Conservation (phyloP, 495 filamentous ascomycete genomes). For the Aspergillus diversus region DNA sequence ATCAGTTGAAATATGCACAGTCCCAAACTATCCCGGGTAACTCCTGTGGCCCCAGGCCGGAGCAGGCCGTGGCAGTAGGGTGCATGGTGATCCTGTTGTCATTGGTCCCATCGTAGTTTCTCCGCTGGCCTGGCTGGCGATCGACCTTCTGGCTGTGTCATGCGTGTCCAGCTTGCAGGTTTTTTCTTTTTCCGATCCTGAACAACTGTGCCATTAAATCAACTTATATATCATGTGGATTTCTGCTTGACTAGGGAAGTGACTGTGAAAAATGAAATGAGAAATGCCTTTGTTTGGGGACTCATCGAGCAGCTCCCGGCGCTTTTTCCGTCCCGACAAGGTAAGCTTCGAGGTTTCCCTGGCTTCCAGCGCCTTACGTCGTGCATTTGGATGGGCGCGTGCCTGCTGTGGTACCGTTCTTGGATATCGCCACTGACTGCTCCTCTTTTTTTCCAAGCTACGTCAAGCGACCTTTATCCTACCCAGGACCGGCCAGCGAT, state of each 20-base stretch:
- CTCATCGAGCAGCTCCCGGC: slow-evolving; percentile 43
- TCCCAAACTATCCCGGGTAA: not conserved
- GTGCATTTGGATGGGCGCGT: not conserved
- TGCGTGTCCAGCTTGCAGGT: slow-evolving; percentile 2
- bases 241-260: slow-evolving; percentile 1
- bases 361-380: slow-evolving; percentile 10
- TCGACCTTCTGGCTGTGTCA: slow-evolving; percentile 14
- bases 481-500: slow-evolving; percentile 54
- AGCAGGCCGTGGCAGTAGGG: slow-evolving; percentile 11
- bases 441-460: slow-evolving; percentile 35
- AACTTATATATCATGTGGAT: not conserved
- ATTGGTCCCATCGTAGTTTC: not conserved
- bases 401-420: not conserved
- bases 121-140: not conserved
- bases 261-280: slow-evolving; percentile 25
- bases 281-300: slow-evolving; percentile 37
- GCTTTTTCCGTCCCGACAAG: slow-evolving; percentile 44
- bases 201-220: not conserved
- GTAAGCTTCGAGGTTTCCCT: slow-evolving; percentile 7
- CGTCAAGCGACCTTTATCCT: slow-evolving; percentile 59
- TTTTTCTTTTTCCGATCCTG: not conserved
- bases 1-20: too few species aligned
- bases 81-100: not conserved
- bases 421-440: slow-evolving; percentile 1
- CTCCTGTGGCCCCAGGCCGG: slow-evolving; percentile 1